A percentile compares a stretch with the other conserved stretches of the same genome.
Evolutionary conservation across 2,329 filamentous ascomycete genomes (phyloP).

Genomic region (Pestalotiopsis sp.): DNA sequence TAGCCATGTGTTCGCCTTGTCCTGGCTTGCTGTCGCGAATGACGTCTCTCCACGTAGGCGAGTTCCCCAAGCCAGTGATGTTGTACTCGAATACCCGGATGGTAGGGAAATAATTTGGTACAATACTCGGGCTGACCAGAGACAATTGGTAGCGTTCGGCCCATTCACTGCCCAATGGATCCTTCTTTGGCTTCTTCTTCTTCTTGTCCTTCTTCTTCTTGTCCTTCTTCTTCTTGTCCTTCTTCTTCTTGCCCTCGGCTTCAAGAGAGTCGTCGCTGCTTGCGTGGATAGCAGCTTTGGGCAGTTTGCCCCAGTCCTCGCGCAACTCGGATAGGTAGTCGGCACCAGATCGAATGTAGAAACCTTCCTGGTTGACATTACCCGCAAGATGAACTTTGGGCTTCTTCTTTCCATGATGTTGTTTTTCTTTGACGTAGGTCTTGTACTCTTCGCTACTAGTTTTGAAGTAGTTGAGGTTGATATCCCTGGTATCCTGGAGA

Average conservation of each 20-base stretch:
- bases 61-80: conserved; percentile 71
- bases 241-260: conserved; percentile 45
- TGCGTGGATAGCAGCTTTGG: conserved; percentile 46
- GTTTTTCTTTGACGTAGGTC: conserved; percentile 6
- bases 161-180: conserved; percentile 77
- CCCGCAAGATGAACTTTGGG: background rate
- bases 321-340: conserved; percentile 82
- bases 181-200: conserved; percentile 33
- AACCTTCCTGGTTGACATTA: conserved; percentile 16
- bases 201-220: conserved; percentile 53
- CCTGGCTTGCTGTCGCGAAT: conserved; percentile 9
- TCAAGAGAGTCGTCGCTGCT: conserved; percentile 21
- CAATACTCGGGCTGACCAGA: conserved; percentile 81
- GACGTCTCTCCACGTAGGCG: conserved; percentile 44
- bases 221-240: conserved; percentile 45
- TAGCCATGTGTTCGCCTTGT: background rate
- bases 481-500: conserved; percentile 80
- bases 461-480: conserved; percentile 59
- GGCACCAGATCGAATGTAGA: conserved; percentile 68
- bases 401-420: conserved; percentile 42
- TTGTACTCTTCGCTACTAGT: conserved; percentile 28
- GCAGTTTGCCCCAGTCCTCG: conserved; percentile 76
- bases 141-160: conserved; percentile 85
- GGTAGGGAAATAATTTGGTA: conserved; percentile 91
- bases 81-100: conserved; percentile 95